phyloP scores from a whole-genome alignment of 164 flowering plant species.

The Houttuynia cordata region DNA sequence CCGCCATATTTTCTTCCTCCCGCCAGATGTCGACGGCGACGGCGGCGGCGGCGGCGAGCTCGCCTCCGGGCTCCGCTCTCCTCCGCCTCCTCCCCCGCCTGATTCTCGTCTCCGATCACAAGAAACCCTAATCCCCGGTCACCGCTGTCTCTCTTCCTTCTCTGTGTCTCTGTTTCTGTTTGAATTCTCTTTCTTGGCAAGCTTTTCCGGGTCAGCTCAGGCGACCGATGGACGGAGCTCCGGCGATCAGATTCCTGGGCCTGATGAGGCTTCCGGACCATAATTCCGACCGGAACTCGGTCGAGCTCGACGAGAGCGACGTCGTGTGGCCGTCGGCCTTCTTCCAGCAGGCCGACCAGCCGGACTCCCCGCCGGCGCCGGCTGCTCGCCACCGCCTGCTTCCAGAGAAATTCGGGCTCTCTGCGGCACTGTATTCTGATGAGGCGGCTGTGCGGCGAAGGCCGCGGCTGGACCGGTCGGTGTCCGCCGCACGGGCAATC shows the following conservation, averaged over 20 bases:
- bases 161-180: conserved; percentile 9
- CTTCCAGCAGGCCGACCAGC: conserved; percentile 3
- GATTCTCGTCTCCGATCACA: conserved; percentile 1
- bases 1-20: too few relatives aligned
- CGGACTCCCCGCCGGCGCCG: conserved; percentile 5
- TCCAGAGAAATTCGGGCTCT: conserved; percentile 26
- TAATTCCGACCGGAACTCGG: conserved; percentile 6
- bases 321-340: conserved; percentile 28
- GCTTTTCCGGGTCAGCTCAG: background rate
- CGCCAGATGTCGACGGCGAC: background rate
- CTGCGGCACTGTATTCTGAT: conserved; percentile 32
- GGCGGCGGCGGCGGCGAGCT: background rate
- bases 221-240: conserved; percentile 2
- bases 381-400: conserved; percentile 9
- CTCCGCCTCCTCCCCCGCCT: background rate
- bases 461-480: conserved; percentile 20
- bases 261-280: conserved; percentile 17
- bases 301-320: conserved; percentile 40
- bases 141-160: background rate
- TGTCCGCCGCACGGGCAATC: conserved; percentile 22
- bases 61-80: background rate
- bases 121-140: background rate
- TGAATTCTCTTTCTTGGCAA: conserved; percentile 16
- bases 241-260: conserved; percentile 23
- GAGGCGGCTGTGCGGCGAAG: conserved; percentile 18